Evolutionary conservation across 2,329 filamentous ascomycete species (phyloP).

Genomic region (Nemania serpens): DNA sequence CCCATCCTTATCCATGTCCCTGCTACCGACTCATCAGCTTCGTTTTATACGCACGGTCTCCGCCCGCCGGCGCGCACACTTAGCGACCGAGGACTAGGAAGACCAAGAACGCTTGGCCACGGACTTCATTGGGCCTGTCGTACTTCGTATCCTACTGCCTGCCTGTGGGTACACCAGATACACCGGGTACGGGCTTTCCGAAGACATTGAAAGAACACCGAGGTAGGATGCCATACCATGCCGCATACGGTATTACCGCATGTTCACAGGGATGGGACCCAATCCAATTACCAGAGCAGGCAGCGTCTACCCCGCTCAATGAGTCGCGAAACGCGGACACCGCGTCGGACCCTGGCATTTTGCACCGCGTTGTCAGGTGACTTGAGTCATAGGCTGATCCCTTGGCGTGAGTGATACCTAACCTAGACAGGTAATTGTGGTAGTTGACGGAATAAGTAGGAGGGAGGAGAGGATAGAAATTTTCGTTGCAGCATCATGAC

Average conservation of each 20-base stretch:
- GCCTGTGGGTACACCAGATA: background rate
- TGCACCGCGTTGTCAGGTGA: slow-evolving; percentile 39
- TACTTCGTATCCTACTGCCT: background rate
- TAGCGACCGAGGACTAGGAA: background rate
- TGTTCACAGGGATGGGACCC: no score
- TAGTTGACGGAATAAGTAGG: no score
- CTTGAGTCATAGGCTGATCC: slow-evolving; percentile 8
- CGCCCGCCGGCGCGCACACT: background rate
- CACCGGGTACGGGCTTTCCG: no score
- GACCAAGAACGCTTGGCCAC: background rate
- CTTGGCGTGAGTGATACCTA: background rate
- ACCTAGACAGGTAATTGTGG: no score
- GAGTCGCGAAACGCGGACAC: background rate
- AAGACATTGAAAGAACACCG: no score
- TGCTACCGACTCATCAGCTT: slow-evolving; percentile 8
- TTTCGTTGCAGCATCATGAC: no score
- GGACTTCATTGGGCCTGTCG: slow-evolving; percentile 1
- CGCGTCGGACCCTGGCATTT: slow-evolving; percentile 6
- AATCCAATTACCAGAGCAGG: no score
- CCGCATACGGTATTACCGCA: background rate
- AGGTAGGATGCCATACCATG: background rate
- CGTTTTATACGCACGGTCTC: background rate
- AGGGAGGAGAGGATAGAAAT: no score
- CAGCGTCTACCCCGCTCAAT: slow-evolving; percentile 2
- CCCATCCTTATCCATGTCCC: slow-evolving; percentile 1